Percentiles rank a stretch among this genome's conserved stretches.
Conservation (phyloP, 768 basidiomycete species). For the Pleurotus djamor region DNA sequence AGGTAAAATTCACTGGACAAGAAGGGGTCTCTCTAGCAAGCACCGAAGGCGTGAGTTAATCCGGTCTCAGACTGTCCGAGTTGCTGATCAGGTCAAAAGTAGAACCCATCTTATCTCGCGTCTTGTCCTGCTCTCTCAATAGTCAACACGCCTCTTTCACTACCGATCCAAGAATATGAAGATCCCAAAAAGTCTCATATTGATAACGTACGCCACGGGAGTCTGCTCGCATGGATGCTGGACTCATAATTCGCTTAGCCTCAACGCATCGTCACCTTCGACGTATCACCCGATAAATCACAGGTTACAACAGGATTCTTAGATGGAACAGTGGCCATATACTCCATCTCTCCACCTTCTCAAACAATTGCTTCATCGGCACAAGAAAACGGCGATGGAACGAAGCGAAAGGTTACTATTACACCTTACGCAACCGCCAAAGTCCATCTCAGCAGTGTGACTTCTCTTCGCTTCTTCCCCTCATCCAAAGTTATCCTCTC, state of each 20-base stretch:
- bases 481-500: constrained; percentile 72
- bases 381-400: background rate
- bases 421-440: constrained; percentile 21
- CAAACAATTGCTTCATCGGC: constrained; percentile 5
- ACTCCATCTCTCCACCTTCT: constrained; percentile 29
- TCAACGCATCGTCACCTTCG: constrained; percentile 61
- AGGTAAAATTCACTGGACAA: constrained; percentile 27
- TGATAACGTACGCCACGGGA: constrained; percentile 28
- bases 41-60: constrained; percentile 23
- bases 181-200: constrained; percentile 43
- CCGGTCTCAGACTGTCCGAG: constrained; percentile 4
- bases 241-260: constrained; percentile 25
- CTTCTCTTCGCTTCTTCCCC: constrained; percentile 63
- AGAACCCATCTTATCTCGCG: constrained; percentile 35
- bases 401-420: background rate
- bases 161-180: constrained; percentile 50
- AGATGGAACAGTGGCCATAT: constrained; percentile 56
- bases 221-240: background rate
- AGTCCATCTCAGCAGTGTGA: constrained; percentile 51
- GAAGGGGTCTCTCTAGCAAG: background rate
- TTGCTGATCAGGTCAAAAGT: constrained; percentile 1
- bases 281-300: constrained; percentile 55
- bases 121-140: constrained; percentile 49
- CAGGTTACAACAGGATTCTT: constrained; percentile 61
- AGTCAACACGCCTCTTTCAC: constrained; percentile 39